Evolutionary conservation across 257 asterid genomes (phyloP), one percentile per base, ranked within the genome.

Genomic region (Echium plantagineum): DNA sequence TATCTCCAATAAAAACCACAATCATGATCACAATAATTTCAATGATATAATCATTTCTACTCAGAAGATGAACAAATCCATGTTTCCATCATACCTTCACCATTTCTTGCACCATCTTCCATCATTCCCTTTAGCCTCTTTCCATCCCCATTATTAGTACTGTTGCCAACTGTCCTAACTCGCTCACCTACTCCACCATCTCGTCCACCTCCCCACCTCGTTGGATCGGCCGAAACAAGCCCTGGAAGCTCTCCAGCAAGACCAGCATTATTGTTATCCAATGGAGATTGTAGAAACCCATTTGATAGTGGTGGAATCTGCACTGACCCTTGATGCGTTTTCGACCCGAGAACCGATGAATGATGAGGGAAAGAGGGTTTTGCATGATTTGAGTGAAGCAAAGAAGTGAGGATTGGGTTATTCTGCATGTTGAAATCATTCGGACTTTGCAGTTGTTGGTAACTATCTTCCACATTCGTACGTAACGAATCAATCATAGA

Each of bases 51-150:
- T 82, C 73, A 80, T 82, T 76, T 71, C 80, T 72, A 73, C 30
- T 84, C 90, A 66, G 87, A 84, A 68, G 89, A 83, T 66, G 89
- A 83, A 80, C 75, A 66, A 71, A 86, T 66, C 90, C 94, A 84
- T 55, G 86, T 75, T 68, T 84, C 95, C 77, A 74, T 70, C 86
- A 66, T 78, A 74, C 85, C 93, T 78, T 68, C 85, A 16, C 79
- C n/a, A n/a, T n/a, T 77, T 63, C 57, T 53, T 53, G 78, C 71
- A 35, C 64, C 79, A 22, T 76, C 75, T 63, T 63, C 60, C 31
- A 58, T 69, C 31, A 21, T 53, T 53, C 26, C 24, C 21, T 53
- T 21, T 21, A 19, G 57, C 28, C 20, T 54, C 69, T 73, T 71
- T 4, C 70, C 74, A 49, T 59, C n/a, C n/a, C n/a, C n/a, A n/a